A percentile compares a stretch with the other conserved stretches of the same genome.
phyloP scores from a whole-genome alignment of 2,329 filamentous ascomycete genomes.

The Botrytis tulipae region DNA sequence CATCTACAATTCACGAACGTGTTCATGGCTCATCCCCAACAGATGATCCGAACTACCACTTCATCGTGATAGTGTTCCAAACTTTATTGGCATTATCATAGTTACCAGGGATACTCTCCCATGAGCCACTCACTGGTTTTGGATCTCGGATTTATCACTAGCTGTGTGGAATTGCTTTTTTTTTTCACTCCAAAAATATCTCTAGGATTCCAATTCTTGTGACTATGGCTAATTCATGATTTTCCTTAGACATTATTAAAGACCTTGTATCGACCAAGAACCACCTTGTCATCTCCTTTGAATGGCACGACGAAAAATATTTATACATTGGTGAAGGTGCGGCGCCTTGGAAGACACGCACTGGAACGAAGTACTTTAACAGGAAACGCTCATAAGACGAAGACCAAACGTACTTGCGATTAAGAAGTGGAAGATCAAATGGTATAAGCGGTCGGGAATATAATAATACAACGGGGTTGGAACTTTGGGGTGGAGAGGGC shows the following conservation, averaged over 20 bases:
- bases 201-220: neutral
- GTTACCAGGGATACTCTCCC: accelerated
- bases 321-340: neutral
- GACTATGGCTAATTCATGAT: neutral
- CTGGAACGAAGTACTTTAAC: too few species aligned
- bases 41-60: neutral
- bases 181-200: neutral
- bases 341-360: neutral
- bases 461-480: neutral
- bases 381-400: too few species aligned
- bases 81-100: neutral
- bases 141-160: neutral
- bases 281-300: neutral
- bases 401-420: too few species aligned
- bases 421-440: too few species aligned
- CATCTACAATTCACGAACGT: neutral
- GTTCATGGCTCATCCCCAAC: neutral
- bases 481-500: neutral
- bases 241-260: neutral
- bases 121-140: neutral
- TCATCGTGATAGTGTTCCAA: too few species aligned
- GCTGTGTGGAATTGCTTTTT: neutral
- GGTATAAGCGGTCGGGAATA: neutral
- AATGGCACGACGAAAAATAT: neutral
- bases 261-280: neutral